Percentiles rank a stretch among this genome's conserved stretches.
Evolutionary conservation across 1,139 yeast genomes (phyloP).

Genomic region (Hansenula anomala): DNA sequence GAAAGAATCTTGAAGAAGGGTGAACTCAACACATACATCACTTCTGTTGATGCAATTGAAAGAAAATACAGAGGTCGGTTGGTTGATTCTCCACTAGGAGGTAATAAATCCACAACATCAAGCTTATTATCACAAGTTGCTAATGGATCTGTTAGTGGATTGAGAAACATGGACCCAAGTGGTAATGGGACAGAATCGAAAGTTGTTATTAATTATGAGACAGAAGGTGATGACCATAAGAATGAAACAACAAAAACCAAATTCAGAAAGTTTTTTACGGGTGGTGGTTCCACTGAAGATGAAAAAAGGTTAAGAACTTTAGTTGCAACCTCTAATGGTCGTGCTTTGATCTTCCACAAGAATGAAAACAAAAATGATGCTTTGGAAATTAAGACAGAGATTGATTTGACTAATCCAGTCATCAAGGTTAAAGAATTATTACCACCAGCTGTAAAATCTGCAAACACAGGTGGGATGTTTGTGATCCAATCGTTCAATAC

Average conservation of each 20-base stretch:
- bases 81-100: slow-evolving; percentile 53
- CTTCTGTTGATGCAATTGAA: slow-evolving; percentile 47
- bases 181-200: slow-evolving; percentile 19
- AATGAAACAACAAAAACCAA: slow-evolving; percentile 10
- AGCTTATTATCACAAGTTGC: slow-evolving; percentile 53
- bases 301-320: slow-evolving; percentile 33
- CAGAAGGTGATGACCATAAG: slow-evolving; percentile 14
- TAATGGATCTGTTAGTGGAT: slow-evolving; percentile 39
- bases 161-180: slow-evolving; percentile 24
- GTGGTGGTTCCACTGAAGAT: slow-evolving; percentile 12
- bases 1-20: slow-evolving; percentile 75
- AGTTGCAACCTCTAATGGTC: slow-evolving; percentile 51
- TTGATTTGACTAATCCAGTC: slow-evolving; percentile 42
- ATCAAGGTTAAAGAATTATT: slow-evolving; percentile 48
- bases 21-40: slow-evolving; percentile 31
- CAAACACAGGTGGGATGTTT: slow-evolving; percentile 41
- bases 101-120: slow-evolving; percentile 26
- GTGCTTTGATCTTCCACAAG: slow-evolving; percentile 44
- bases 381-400: slow-evolving; percentile 42
- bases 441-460: slow-evolving; percentile 28
- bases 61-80: slow-evolving; percentile 51
- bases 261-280: slow-evolving; percentile 28
- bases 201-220: slow-evolving; percentile 12
- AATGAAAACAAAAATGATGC: slow-evolving; percentile 22
- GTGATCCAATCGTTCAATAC: slow-evolving; percentile 45